Conservation (phyloP, 2,329 filamentous ascomycete genomes). For the Beauveria asiatica region DNA sequence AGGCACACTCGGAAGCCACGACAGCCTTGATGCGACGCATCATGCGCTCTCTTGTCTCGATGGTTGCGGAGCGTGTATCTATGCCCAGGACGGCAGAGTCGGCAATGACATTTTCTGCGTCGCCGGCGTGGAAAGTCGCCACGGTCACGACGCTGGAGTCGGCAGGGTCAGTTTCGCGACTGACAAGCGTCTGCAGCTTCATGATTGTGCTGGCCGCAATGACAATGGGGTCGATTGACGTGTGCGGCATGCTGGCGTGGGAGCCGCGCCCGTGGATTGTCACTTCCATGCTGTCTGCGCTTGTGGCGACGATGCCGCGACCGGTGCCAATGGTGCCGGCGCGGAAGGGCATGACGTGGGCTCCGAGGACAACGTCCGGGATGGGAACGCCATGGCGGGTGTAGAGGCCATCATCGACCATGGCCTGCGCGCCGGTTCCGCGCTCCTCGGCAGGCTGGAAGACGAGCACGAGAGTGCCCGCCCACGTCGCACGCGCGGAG, state of each 20-base stretch:
- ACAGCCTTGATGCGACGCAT: conserved; percentile 30
- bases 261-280: conserved; percentile 31
- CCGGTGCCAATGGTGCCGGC: conserved; percentile 25
- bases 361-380: conserved; percentile 29
- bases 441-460: conserved; percentile 64
- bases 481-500: conserved; percentile 39
- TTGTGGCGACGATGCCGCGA: conserved; percentile 19
- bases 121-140: conserved; percentile 33
- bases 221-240: conserved; percentile 37
- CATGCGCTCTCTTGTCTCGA: conserved; percentile 25
- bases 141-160: conserved; percentile 37
- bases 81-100: conserved; percentile 32
- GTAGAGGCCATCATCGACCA: conserved; percentile 31
- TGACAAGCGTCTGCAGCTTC: conserved; percentile 24
- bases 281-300: conserved; percentile 21
- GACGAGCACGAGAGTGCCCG: conserved; percentile 52
- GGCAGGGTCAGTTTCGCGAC: conserved; percentile 21
- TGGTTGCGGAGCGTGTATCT: conserved; percentile 29
- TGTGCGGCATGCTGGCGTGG: conserved; percentile 33
- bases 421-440: conserved; percentile 44
- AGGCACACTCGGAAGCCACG: conserved; percentile 44
- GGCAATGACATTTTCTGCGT: conserved; percentile 36
- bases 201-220: conserved; percentile 33
- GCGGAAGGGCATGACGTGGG: conserved; percentile 22
- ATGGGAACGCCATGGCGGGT: conserved; percentile 19